phyloP scores from a whole-genome alignment of 306 rosid genomes.

The Castanea crenata region DNA sequence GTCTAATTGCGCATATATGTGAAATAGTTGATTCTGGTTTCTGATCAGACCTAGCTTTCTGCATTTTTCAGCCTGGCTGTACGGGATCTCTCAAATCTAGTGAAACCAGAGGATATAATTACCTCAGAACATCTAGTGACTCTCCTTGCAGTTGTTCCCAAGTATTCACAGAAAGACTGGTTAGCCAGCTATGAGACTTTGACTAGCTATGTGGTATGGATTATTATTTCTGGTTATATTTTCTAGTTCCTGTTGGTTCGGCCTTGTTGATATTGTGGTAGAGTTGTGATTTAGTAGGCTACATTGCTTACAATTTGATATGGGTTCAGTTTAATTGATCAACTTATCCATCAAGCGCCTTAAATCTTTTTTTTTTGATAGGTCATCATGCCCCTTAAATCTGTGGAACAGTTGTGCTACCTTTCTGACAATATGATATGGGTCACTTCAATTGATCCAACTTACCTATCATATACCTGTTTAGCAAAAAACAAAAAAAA shows the following conservation, averaged over 20 bases:
- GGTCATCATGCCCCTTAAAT: background rate
- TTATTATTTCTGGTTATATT: constrained; percentile 8
- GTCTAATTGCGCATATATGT: background rate
- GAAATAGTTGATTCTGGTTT: constrained; percentile 1
- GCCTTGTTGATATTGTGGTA: constrained; percentile 2
- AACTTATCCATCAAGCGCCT: constrained; percentile 1
- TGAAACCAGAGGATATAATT: constrained; percentile 82
- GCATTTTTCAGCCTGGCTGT: constrained; percentile 77
- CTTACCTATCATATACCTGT: no score
- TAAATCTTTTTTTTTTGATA: background rate
- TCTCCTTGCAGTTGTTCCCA: constrained; percentile 82
- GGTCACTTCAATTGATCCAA: no score
- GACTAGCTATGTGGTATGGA: constrained; percentile 72
- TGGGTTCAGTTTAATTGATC: constrained; percentile 7
- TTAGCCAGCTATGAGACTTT: constrained; percentile 88
- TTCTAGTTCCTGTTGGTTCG: constrained; percentile 14
- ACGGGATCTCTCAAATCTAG: constrained; percentile 85
- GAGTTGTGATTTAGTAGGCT: constrained; percentile 15
- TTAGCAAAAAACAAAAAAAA: no score
- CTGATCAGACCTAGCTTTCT: constrained; percentile 19
- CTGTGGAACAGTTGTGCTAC: constrained; percentile 18
- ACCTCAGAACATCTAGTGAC: constrained; percentile 82
- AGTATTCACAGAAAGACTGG: constrained; percentile 97
- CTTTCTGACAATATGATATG: no score
- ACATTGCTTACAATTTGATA: background rate